Conservation (phyloP, 2,329 filamentous ascomycete species). For the Sclerotiophoma versabilis region DNA sequence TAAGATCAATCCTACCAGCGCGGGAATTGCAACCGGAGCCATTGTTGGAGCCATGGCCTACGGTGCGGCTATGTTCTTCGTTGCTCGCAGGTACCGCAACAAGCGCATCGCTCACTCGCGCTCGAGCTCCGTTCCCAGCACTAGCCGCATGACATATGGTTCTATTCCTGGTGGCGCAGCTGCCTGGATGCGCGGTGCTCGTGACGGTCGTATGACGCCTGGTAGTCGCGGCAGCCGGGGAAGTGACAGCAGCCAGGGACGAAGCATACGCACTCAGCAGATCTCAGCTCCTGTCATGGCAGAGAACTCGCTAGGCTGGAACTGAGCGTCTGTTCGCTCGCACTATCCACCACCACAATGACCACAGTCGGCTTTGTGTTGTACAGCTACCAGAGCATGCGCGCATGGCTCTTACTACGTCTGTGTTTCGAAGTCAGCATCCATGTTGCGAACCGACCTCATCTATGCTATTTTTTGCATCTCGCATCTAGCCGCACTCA, state of each 20-base stretch:
- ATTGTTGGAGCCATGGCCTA: conserved; percentile 84
- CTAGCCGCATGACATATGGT: conserved; percentile 58
- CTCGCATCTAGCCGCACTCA: conserved; percentile 20
- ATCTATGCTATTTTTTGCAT: conserved; percentile 27
- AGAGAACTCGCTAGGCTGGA: conserved; percentile 96
- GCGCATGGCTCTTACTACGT: conserved; percentile 13
- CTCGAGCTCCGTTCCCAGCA: conserved; percentile 77
- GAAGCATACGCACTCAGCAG: conserved; percentile 70
- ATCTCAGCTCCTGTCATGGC: conserved; percentile 92
- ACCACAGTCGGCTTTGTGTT: neutral
- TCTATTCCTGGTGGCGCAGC: conserved; percentile 54
- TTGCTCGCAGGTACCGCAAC: conserved; percentile 88
- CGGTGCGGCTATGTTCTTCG: conserved; percentile 91
- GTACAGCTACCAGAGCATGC: conserved; percentile 23
- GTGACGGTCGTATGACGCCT: conserved; percentile 49
- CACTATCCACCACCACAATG: neutral
- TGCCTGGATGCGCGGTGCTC: conserved; percentile 57
- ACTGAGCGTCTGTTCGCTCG: conserved; percentile 60
- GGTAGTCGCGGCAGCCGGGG: conserved; percentile 50
- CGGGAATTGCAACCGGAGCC: conserved; percentile 76
- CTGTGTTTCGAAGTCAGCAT: conserved; percentile 15
- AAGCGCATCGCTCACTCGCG: conserved; percentile 80
- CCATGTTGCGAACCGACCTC: conserved; percentile 18
- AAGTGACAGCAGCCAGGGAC: conserved; percentile 67
- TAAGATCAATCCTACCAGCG: conserved; percentile 69